phyloP scores from a whole-genome alignment of 2,329 filamentous ascomycete species.

The Apiospora saccharicola region DNA sequence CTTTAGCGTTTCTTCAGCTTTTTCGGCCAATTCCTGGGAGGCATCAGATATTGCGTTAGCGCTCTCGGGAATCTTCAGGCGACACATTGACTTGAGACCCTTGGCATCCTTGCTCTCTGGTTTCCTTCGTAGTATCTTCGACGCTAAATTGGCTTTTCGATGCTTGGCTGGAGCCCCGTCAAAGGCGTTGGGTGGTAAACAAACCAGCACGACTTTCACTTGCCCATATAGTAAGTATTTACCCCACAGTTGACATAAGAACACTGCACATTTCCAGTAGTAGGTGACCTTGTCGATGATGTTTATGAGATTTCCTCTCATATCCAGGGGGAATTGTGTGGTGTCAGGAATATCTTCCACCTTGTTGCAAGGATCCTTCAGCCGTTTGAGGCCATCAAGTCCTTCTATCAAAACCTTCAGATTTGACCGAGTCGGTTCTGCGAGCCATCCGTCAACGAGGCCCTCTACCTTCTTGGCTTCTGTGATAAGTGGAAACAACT shows the following conservation, averaged over 20 bases:
- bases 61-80: too few relatives aligned
- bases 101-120: slow-evolving; percentile 1
- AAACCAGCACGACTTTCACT: slow-evolving; percentile 39
- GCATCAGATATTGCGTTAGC: too few relatives aligned
- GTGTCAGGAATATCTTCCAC: too few relatives aligned
- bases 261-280: too few relatives aligned
- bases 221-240: slow-evolving; percentile 39
- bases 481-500: slow-evolving; percentile 28
- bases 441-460: slow-evolving; percentile 36
- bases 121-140: slow-evolving; percentile 30
- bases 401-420: slow-evolving; percentile 41
- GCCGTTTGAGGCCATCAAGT: slow-evolving; percentile 34
- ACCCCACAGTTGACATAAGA: slow-evolving; percentile 44
- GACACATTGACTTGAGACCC: slow-evolving; percentile 12
- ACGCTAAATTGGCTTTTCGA: slow-evolving; percentile 23
- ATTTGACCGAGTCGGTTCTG: slow-evolving; percentile 28
- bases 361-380: too few relatives aligned
- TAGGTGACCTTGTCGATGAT: too few relatives aligned
- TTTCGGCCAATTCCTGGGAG: too few relatives aligned
- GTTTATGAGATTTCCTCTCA: slow-evolving; percentile 37
- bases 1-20: too few relatives aligned
- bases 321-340: slow-evolving; percentile 29
- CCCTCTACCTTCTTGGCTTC: slow-evolving; percentile 35
- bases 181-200: slow-evolving; percentile 41
- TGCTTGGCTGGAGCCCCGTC: background rate